Evolutionary conservation across 176 grass and related monocot genomes (phyloP).

Genomic region (bread wheat (Triticum aestivum)): IWGSC_CS_RefSeq_v2.1 NC_057805.1:390974721-390975220

Average conservation of each 20-base stretch:
- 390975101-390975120: background rate
- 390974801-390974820: constrained; percentile 4
- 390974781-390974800: background rate
- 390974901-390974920: background rate
- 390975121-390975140: background rate
- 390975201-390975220: constrained; percentile 2
- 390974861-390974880: background rate
- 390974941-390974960: background rate
- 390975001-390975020: constrained; percentile 6
- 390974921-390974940: background rate
- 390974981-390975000: background rate
- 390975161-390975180: background rate
- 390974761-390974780: background rate
- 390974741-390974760: background rate
- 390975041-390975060: background rate
- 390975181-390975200: background rate
- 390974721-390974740: background rate
- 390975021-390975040: background rate
- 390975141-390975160: background rate
- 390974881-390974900: background rate
- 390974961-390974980: background rate
- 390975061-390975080: background rate
- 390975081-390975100: background rate
- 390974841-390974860: background rate
- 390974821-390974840: background rate